Evolutionary conservation across 495 filamentous ascomycete genomes (phyloP).

Genomic region (Parachaetomium inaequale): DNA sequence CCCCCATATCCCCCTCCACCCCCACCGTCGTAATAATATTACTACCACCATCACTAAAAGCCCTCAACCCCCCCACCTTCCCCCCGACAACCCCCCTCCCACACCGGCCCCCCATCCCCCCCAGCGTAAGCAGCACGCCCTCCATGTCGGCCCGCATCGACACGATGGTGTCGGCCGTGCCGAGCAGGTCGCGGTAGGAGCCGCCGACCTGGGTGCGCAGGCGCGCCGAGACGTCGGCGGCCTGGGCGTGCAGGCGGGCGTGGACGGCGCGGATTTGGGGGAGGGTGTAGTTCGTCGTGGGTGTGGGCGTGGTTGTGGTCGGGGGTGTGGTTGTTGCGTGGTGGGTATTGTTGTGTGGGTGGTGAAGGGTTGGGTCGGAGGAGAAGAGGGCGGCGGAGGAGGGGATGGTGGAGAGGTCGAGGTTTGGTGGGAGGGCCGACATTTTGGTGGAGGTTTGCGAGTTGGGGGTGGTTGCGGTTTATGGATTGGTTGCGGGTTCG

Average conservation of each 20-base stretch:
- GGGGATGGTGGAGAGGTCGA: conserved; percentile 6
- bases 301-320: not conserved
- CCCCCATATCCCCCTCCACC: conserved; percentile 10
- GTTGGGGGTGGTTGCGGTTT: not conserved
- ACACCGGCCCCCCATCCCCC: conserved; percentile 70
- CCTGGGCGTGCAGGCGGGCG: conserved; percentile 48
- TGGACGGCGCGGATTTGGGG: conserved; percentile 62
- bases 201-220: conserved; percentile 89
- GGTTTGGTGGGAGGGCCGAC: not conserved
- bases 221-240: conserved; percentile 80
- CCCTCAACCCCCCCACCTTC: conserved; percentile 60
- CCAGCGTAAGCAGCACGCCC: conserved; percentile 64
- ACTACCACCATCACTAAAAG: conserved; percentile 51
- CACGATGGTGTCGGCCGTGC: conserved; percentile 88
- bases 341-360: not conserved
- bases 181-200: conserved; percentile 87
- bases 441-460: not conserved
- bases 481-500: too few species aligned
- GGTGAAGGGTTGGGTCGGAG: not conserved
- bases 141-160: conserved; percentile 79
- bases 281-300: conserved; percentile 39
- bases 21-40: too few species aligned
- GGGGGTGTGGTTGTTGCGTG: not conserved
- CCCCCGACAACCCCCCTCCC: conserved; percentile 67
- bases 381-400: conserved; percentile 7